A percentile compares a stretch with the other conserved stretches of the same genome.
Conservation (phyloP, 768 basidiomycete species). For the Mycena filopes region DNA sequence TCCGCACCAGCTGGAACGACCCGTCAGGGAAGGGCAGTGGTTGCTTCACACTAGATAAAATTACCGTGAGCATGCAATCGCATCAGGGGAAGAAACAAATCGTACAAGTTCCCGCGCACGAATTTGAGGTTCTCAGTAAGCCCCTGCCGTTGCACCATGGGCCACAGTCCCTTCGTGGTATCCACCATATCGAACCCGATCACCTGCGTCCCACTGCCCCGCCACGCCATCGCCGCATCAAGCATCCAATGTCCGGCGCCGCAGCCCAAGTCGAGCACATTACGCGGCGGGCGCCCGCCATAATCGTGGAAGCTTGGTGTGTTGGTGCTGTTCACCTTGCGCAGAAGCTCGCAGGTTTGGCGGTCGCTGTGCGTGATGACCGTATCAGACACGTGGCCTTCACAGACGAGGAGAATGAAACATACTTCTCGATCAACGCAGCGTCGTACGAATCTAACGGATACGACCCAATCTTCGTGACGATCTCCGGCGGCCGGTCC, state of each 20-base stretch:
- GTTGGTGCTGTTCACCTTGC: conserved; percentile 47
- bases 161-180: conserved; percentile 33
- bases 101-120: conserved; percentile 38
- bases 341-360: conserved; percentile 50
- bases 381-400: not conserved
- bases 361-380: conserved; percentile 56
- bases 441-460: conserved; percentile 39
- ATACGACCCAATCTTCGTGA: conserved; percentile 35
- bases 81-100: not conserved
- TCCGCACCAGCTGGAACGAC: conserved; percentile 64
- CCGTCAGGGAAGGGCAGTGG: conserved; percentile 58
- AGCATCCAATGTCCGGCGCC: conserved; percentile 63
- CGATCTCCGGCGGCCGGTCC: conserved; percentile 8
- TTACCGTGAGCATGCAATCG: not conserved
- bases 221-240: conserved; percentile 61
- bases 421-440: conserved; percentile 33
- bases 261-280: conserved; percentile 66
- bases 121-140: conserved; percentile 36
- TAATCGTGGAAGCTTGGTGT: conserved; percentile 39
- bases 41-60: conserved; percentile 48
- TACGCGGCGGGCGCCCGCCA: conserved; percentile 43
- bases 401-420: not conserved
- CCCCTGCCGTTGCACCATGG: conserved; percentile 30
- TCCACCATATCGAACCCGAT: conserved; percentile 43
- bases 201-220: conserved; percentile 50